A percentile compares a stretch with the other conserved stretches of the same genome.
Conservation (phyloP, 176 grass and related monocot species). For the Zea luxurians region DNA sequence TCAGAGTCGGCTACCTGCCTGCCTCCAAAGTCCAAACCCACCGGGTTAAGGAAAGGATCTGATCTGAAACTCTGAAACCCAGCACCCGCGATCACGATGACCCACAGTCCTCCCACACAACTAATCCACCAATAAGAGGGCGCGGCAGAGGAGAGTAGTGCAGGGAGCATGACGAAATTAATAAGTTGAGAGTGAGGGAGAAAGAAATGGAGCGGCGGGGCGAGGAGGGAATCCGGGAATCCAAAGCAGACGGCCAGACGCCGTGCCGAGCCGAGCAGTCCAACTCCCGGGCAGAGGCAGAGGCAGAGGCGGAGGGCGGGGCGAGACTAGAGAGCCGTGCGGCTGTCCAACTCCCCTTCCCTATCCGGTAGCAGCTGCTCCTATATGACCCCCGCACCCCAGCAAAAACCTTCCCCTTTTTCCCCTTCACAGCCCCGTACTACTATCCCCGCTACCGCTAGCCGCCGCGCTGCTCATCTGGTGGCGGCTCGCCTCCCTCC, state of each 20-base stretch:
- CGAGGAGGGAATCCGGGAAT: conserved; percentile 14
- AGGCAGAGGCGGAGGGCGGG: no score
- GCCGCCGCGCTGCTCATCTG: conserved; percentile 3
- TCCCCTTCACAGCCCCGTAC: conserved; percentile 7
- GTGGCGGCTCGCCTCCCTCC: conserved; percentile 50
- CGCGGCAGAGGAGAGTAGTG: no score
- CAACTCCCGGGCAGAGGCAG: no score
- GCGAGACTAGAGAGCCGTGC: conserved; percentile 38
- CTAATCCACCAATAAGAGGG: neutral
- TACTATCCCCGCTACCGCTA: neutral
- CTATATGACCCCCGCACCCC: conserved; percentile 36
- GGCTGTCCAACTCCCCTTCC: conserved; percentile 15
- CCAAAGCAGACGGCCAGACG: neutral
- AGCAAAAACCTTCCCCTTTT: conserved; percentile 38
- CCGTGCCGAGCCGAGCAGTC: no score
- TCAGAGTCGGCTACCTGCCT: no score
- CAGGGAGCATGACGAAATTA: no score
- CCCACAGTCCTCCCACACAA: neutral
- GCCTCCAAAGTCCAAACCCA: no score
- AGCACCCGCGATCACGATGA: neutral
- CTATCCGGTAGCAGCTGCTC: neutral
- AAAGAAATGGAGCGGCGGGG: neutral
- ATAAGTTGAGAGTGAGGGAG: no score
- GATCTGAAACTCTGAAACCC: neutral
- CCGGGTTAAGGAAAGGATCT: no score